These are phyloP conservation scores for Candida incommunis DNA, from an alignment of 805 yeast species.

Conservation along the genomic window DNA sequence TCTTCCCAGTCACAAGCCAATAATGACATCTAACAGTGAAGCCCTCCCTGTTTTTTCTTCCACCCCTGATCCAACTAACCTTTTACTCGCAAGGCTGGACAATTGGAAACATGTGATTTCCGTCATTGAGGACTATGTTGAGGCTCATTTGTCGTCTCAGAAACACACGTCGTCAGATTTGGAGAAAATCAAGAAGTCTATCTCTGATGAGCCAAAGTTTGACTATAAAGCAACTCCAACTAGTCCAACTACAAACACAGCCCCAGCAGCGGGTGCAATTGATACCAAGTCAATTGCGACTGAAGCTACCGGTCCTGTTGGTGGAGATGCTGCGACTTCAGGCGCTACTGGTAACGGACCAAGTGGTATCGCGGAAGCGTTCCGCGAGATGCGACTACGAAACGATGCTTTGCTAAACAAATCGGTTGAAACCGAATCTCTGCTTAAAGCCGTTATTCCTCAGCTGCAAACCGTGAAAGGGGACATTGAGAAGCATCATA, in stretches of 20 bases:
- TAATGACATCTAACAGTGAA: not conserved
- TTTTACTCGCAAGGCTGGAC: conserved; percentile 23
- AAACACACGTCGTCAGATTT: conserved; percentile 16
- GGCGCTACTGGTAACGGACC: conserved; percentile 3
- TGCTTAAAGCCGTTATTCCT: conserved; percentile 27
- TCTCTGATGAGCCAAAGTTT: conserved; percentile 23
- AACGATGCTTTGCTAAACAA: conserved; percentile 22
- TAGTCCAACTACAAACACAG: conserved; percentile 3
- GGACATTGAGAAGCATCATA: conserved; percentile 30
- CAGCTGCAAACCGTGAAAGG: conserved; percentile 26
- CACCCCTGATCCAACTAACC: conserved; percentile 22
- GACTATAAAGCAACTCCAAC: conserved; percentile 10
- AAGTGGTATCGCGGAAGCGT: conserved; percentile 20
- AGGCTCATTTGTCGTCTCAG: conserved; percentile 18
- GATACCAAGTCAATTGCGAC: conserved; percentile 7
- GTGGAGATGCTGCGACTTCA: not conserved
- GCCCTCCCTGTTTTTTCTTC: not conserved
- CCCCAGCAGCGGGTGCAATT: conserved; percentile 5
- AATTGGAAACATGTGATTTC: conserved; percentile 24
- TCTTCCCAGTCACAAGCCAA: not conserved
- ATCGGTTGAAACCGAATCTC: conserved; percentile 26
- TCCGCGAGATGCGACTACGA: conserved; percentile 18
- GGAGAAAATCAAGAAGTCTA: conserved; percentile 22
- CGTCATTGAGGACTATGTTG: conserved; percentile 18
- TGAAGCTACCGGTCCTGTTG: conserved; percentile 5